A percentile compares a stretch with the other conserved stretches of the same genome.
Conservation (phyloP, 2,329 filamentous ascomycete genomes). For the Hypoxylon sp. region DNA sequence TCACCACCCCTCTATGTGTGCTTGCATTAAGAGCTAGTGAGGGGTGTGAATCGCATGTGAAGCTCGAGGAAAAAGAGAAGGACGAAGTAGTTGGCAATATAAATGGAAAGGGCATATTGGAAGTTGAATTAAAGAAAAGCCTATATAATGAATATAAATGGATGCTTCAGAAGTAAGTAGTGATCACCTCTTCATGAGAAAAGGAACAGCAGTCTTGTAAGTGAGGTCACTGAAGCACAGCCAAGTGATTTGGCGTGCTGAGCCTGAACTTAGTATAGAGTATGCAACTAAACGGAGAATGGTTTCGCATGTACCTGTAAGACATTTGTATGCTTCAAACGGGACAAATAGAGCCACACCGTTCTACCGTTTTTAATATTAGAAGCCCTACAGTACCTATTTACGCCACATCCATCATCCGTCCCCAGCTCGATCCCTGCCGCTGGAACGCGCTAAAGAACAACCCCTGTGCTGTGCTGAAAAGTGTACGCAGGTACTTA, state of each 20-base stretch:
- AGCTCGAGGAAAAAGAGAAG: conserved; percentile 80
- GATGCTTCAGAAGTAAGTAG: too few species aligned
- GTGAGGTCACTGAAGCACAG: conserved; percentile 6
- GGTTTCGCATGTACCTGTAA: conserved; percentile 3
- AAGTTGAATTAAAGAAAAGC: not conserved
- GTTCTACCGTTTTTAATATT: not conserved
- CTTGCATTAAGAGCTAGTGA: conserved; percentile 85
- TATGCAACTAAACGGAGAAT: conserved; percentile 18
- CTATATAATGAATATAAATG: too few species aligned
- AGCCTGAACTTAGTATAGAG: conserved; percentile 6
- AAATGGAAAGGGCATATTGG: conserved; percentile 86
- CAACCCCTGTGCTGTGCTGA: conserved; percentile 18
- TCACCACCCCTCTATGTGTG: conserved; percentile 82
- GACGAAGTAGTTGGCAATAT: conserved; percentile 87
- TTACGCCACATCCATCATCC: not conserved
- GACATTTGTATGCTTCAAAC: conserved; percentile 14
- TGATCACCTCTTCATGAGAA: not conserved
- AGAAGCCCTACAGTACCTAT: not conserved
- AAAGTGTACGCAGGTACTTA: conserved; percentile 14
- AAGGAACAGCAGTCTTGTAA: not conserved
- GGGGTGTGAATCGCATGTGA: conserved; percentile 84
- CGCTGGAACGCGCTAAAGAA: conserved; percentile 12
- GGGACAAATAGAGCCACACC: conserved; percentile 6
- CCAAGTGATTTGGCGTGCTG: conserved; percentile 23
- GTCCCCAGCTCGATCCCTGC: not conserved